Evolutionary conservation across 208 protist genomes (phyloP), one percentile per base, ranked within the genome.

Genomic region (Crithidia fasciculata): DNA sequence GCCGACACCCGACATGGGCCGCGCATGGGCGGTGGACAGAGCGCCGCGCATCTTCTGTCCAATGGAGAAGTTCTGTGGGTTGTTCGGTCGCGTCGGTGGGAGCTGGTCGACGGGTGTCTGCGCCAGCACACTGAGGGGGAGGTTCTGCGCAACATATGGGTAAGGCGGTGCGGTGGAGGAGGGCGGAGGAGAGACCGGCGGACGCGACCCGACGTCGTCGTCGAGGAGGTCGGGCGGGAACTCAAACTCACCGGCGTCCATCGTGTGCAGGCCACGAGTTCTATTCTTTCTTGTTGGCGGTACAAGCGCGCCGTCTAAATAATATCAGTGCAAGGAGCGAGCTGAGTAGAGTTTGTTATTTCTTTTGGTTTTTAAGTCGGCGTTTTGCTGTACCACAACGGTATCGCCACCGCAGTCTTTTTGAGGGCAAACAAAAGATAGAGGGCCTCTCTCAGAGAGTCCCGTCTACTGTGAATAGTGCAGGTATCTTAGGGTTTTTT

Each of bases 211-310:
- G 39, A 90, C 54, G 49, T 77, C 80, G 39, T 85, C 83, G 56
- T 76, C 78, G 6, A 84, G 61, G 13, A 79, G 85, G 63, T 92
- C 87, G 9, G 89, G 85, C 19, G 88, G 87, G 62, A 96, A 96
- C 15, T 96, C 89, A 76, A 96, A 96, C 60, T 96, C 91, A 41
- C 69, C 79, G 16, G 90, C 85, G 55, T 87, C 71, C 69, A 75
- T 85, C 9, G 40, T 19, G 19, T 50, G 6, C 37, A 72, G 16
- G 16, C 8, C 50, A 62, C 28, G 28, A 28, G 28, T 28, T 28
- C 28, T 28, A 28, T 28, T 28, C 28, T 28, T 28, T 28, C 28
- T 28, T 28, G 28, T 28, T 28, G 28, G 28, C 28, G 28, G 28
- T 28, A 28, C 28, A 28, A 28, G 28, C 28, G 28, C 28, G 28